These are phyloP conservation scores for Tetrapisispora iriomotensis DNA, from an alignment of 805 yeast genomes.

Conservation along the genomic window DNA sequence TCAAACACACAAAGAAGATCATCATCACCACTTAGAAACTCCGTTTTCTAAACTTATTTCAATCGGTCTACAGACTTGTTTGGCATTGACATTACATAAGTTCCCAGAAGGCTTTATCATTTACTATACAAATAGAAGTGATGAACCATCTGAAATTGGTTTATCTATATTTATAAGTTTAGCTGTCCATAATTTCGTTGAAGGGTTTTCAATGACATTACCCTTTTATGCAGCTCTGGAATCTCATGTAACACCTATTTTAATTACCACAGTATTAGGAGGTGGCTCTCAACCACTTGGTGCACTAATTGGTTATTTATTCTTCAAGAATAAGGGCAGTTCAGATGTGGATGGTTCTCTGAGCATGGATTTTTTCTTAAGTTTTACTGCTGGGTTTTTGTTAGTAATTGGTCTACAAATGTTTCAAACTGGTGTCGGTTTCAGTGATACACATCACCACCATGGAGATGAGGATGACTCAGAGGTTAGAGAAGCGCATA, in stretches of 20 bases:
- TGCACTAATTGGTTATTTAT: constrained; percentile 57
- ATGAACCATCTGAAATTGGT: constrained; percentile 43
- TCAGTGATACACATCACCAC: constrained; percentile 57
- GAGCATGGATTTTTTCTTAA: constrained; percentile 38
- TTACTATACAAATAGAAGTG: constrained; percentile 46
- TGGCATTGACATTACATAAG: constrained; percentile 83
- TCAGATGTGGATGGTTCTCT: constrained; percentile 27
- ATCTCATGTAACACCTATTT: constrained; percentile 50
- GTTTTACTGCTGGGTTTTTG: constrained; percentile 76
- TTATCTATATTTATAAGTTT: constrained; percentile 73
- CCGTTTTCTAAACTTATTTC: constrained; percentile 71
- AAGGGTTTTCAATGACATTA: constrained; percentile 88
- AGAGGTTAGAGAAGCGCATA: constrained; percentile 20
- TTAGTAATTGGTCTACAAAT: constrained; percentile 74
- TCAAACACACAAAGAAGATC: constrained; percentile 31
- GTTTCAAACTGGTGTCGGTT: constrained; percentile 73
- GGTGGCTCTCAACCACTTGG: constrained; percentile 86
- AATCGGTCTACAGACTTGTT: constrained; percentile 81
- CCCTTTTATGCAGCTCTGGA: constrained; percentile 76
- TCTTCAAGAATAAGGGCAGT: constrained; percentile 34
- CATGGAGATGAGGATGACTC: constrained; percentile 21
- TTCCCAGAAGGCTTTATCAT: constrained; percentile 93
- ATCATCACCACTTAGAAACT: constrained; percentile 73
- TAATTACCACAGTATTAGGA: constrained; percentile 60
- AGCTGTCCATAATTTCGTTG: constrained; percentile 83